Percentiles rank a stretch among this genome's conserved stretches.
Evolutionary conservation across 2,329 filamentous ascomycete genomes (phyloP).

Genomic region (Fusarium ramigenum): DNA sequence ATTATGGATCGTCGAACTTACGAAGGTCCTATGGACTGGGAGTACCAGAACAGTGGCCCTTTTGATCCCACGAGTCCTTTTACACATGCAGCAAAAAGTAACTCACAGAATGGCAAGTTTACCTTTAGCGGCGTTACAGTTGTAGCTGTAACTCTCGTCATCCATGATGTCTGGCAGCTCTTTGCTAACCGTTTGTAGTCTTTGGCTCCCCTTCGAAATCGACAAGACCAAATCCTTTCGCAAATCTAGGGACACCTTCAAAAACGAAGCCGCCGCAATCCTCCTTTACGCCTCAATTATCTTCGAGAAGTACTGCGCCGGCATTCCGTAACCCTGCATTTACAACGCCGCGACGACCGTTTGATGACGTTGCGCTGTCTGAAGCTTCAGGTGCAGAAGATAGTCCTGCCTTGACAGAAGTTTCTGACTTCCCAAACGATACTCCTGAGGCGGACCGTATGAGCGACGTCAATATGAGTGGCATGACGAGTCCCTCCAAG

Average conservation of each 20-base stretch:
- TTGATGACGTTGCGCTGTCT: conserved; percentile 63
- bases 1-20: conserved; percentile 64
- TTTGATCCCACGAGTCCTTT: conserved; percentile 71
- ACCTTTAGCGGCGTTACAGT: not conserved
- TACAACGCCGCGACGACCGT: conserved; percentile 68
- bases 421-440: conserved; percentile 61
- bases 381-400: conserved; percentile 68
- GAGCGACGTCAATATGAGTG: conserved; percentile 53
- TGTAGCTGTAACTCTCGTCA: not conserved
- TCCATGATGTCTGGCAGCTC: conserved; percentile 23
- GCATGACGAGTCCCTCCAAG: conserved; percentile 57
- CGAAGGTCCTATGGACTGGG: conserved; percentile 74
- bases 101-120: conserved; percentile 54
- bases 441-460: conserved; percentile 62
- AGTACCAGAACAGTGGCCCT: conserved; percentile 67
- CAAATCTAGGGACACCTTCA: conserved; percentile 50
- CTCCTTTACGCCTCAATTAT: conserved; percentile 58
- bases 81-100: conserved; percentile 58
- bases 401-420: conserved; percentile 68
- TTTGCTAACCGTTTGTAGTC: conserved; percentile 31
- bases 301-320: conserved; percentile 55
- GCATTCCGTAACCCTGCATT: conserved; percentile 72
- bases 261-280: conserved; percentile 55
- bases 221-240: conserved; percentile 49
- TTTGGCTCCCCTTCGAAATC: conserved; percentile 53